Conservation (phyloP, 305 asterid species). For the Rubia balearica region DNA sequence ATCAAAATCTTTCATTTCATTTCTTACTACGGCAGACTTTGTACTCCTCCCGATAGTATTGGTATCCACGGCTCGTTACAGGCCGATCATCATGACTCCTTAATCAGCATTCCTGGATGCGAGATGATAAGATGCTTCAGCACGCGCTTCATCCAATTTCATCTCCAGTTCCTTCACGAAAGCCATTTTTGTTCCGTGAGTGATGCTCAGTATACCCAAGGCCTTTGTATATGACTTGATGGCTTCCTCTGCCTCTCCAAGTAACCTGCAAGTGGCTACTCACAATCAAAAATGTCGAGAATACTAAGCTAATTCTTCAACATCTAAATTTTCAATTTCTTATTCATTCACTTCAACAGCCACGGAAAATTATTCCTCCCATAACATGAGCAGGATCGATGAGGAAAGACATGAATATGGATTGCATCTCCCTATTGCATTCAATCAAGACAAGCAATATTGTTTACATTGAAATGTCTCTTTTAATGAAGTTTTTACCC, state of each 20-base stretch:
- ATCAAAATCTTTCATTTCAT: no score
- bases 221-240: slow-evolving; percentile 64
- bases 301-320: neutral
- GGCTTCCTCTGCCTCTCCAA: slow-evolving; percentile 62
- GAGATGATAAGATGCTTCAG: slow-evolving; percentile 56
- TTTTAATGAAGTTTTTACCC: neutral
- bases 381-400: neutral
- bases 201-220: slow-evolving; percentile 50
- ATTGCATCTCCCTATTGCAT: neutral
- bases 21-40: neutral
- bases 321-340: neutral
- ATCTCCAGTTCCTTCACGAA: slow-evolving; percentile 54
- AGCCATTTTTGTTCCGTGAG: slow-evolving; percentile 58
- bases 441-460: neutral
- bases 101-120: slow-evolving; percentile 27
- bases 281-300: neutral
- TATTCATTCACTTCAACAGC: neutral
- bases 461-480: neutral
- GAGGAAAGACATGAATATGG: neutral
- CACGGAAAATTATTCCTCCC: neutral
- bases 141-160: slow-evolving; percentile 82
- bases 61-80: neutral
- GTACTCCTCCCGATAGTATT: neutral
- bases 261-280: slow-evolving; percentile 42
- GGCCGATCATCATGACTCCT: neutral